phyloP scores from a whole-genome alignment of 2,329 filamentous ascomycete species.

The Xylariaceae sp. region DNA sequence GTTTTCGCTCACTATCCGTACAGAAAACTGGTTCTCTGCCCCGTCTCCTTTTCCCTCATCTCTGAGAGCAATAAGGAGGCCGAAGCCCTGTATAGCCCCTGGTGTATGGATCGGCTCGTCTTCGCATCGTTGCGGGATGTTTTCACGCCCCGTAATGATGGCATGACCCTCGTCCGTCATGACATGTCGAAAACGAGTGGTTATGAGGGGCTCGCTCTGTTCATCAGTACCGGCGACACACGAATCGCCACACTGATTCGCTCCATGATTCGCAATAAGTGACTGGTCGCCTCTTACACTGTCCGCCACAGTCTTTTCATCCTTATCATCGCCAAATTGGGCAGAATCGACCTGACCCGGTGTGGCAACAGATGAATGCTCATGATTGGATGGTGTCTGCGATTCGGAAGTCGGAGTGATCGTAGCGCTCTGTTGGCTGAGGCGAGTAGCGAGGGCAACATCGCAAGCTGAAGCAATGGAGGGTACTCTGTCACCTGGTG shows the following conservation, averaged over 20 bases:
- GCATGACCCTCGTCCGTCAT: slow-evolving; percentile 73
- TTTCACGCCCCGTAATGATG: slow-evolving; percentile 74
- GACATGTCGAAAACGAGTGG: slow-evolving; percentile 72
- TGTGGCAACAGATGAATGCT: slow-evolving; percentile 13
- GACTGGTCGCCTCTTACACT: slow-evolving; percentile 14
- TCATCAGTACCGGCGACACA: slow-evolving; percentile 15
- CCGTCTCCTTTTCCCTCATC: slow-evolving; percentile 46
- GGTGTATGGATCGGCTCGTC: slow-evolving; percentile 89
- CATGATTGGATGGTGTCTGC: slow-evolving; percentile 9
- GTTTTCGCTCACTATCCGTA: slow-evolving; percentile 78
- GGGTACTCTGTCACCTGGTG: slow-evolving; percentile 13
- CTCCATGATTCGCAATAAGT: not conserved
- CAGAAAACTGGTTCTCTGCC: slow-evolving; percentile 58
- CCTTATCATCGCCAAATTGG: not conserved
- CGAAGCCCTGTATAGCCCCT: slow-evolving; percentile 75
- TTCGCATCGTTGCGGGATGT: slow-evolving; percentile 72
- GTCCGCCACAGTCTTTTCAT: slow-evolving; percentile 19
- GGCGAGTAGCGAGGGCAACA: not conserved
- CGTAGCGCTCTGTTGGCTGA: slow-evolving; percentile 16
- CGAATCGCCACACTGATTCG: slow-evolving; percentile 11
- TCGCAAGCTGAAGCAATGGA: not conserved
- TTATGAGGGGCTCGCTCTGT: slow-evolving; percentile 48
- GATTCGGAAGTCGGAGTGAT: slow-evolving; percentile 3
- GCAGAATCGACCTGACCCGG: slow-evolving; percentile 28
- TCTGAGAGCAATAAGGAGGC: slow-evolving; percentile 66